Conservation (phyloP, 2,329 filamentous ascomycete genomes). For the Chaetomiaceae sp. region DNA sequence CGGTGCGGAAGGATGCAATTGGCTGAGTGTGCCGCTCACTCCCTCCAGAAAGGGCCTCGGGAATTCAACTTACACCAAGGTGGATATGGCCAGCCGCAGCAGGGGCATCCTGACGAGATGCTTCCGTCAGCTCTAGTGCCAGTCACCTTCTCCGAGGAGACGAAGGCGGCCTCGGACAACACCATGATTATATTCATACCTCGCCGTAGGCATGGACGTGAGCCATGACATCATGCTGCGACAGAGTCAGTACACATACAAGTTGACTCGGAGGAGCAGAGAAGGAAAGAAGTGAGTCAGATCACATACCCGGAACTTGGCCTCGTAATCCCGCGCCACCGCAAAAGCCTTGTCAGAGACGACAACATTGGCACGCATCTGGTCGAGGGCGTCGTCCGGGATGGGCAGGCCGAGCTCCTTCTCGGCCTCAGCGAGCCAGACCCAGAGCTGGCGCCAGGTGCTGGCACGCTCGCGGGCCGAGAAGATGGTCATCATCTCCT, state of each 20-base stretch:
- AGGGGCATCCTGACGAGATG: constrained; percentile 44
- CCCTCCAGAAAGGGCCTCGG: too few relatives aligned
- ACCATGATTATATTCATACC: constrained; percentile 31
- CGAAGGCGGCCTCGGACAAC: background rate
- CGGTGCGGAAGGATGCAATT: too few relatives aligned
- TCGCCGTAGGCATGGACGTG: constrained; percentile 71
- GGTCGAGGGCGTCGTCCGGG: constrained; percentile 64
- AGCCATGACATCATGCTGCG: constrained; percentile 49
- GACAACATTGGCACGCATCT: constrained; percentile 68
- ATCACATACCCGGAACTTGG: constrained; percentile 42
- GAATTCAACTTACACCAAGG: constrained; percentile 51
- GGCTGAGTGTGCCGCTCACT: too few relatives aligned
- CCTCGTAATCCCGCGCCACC: constrained; percentile 70
- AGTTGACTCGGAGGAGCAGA: background rate
- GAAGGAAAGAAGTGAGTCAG: constrained; percentile 19
- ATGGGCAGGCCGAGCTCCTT: constrained; percentile 73
- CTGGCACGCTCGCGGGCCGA: constrained; percentile 66
- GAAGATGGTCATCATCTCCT: constrained; percentile 75
- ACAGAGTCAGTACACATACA: constrained; percentile 13
- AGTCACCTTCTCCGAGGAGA: background rate
- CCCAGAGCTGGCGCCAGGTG: constrained; percentile 81
- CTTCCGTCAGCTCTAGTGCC: background rate
- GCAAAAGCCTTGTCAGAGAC: constrained; percentile 74
- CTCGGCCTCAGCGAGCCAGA: constrained; percentile 75
- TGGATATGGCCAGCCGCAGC: constrained; percentile 83